These are phyloP conservation scores for Mycocentrospora acerina DNA, from an alignment of 2,329 filamentous ascomycete genomes.

Conservation along the genomic window DNA sequence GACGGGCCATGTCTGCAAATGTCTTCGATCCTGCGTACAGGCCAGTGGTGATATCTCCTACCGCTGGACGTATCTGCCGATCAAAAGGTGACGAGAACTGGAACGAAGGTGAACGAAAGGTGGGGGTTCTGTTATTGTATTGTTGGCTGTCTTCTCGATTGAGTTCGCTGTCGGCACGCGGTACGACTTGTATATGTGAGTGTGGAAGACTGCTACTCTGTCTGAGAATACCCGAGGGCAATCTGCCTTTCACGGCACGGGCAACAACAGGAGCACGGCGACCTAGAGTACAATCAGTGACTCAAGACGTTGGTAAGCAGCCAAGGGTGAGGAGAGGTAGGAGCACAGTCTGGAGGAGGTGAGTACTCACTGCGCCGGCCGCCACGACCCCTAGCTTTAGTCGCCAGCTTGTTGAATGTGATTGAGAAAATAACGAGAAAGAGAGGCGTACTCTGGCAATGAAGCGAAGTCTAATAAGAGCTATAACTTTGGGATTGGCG, in stretches of 20 bases:
- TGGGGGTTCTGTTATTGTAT: slow-evolving; percentile 11
- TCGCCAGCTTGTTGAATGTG: slow-evolving; percentile 19
- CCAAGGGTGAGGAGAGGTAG: neutral
- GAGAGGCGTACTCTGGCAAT: too few relatives aligned
- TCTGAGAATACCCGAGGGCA: slow-evolving; percentile 16
- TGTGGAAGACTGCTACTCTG: slow-evolving; percentile 9
- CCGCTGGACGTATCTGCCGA: slow-evolving; percentile 1
- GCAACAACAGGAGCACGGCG: slow-evolving; percentile 19
- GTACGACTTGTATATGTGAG: slow-evolving; percentile 28
- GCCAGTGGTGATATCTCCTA: neutral
- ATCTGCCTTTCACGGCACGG: slow-evolving; percentile 12
- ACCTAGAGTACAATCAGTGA: slow-evolving; percentile 11
- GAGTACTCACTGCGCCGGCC: slow-evolving; percentile 27
- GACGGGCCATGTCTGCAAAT: slow-evolving; percentile 36
- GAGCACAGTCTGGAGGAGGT: neutral
- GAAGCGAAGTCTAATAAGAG: too few relatives aligned
- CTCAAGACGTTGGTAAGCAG: neutral
- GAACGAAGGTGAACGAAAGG: slow-evolving; percentile 15
- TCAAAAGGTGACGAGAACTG: slow-evolving; percentile 4
- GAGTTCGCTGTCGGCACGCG: slow-evolving; percentile 5
- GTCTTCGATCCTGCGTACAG: slow-evolving; percentile 5
- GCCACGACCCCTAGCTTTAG: slow-evolving; percentile 14
- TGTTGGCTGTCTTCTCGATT: slow-evolving; percentile 1
- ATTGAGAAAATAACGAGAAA: too few relatives aligned
- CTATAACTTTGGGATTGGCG: too few relatives aligned